Conservation (phyloP, 2,329 filamentous ascomycete genomes). For the Fusarium guadeloupense region DNA sequence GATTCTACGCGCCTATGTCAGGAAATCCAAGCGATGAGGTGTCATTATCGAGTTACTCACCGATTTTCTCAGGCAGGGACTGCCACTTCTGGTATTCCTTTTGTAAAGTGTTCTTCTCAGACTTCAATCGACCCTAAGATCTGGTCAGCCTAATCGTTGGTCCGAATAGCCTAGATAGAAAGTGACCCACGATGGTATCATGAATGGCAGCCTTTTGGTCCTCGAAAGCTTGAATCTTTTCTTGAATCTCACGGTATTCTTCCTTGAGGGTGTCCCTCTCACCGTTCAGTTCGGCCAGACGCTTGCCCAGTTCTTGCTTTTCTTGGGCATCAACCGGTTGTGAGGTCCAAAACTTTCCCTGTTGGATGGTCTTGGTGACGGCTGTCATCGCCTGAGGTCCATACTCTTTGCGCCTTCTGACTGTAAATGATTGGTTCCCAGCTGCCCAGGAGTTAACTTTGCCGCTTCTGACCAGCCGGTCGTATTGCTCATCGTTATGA, state of each 20-base stretch:
- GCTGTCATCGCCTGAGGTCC: conserved; percentile 78
- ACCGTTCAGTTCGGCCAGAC: conserved; percentile 54
- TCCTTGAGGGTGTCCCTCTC: conserved; percentile 49
- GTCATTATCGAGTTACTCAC: conserved; percentile 55
- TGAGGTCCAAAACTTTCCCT: conserved; percentile 77
- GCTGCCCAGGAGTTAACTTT: conserved; percentile 76
- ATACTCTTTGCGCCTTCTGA: conserved; percentile 81
- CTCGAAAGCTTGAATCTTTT: conserved; percentile 54
- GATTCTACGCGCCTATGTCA: conserved; percentile 43
- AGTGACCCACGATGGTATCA: conserved; percentile 49
- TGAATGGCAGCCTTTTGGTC: conserved; percentile 54
- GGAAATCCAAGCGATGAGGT: background rate
- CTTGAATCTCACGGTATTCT: conserved; percentile 48
- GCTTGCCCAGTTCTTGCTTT: conserved; percentile 68
- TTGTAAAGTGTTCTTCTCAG: conserved; percentile 75
- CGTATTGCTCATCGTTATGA: conserved; percentile 73
- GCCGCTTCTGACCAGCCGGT: conserved; percentile 66
- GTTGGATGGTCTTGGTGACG: conserved; percentile 66
- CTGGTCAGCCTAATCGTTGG: conserved; percentile 28
- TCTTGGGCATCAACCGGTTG: conserved; percentile 75
- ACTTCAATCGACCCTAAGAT: conserved; percentile 58
- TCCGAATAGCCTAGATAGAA: background rate
- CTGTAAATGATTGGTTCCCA: conserved; percentile 68
- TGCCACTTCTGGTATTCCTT: conserved; percentile 71
- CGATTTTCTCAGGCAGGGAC: conserved; percentile 75